Conservation (phyloP, 768 basidiomycete species). For the Candolleomyces aberdarensis region DNA sequence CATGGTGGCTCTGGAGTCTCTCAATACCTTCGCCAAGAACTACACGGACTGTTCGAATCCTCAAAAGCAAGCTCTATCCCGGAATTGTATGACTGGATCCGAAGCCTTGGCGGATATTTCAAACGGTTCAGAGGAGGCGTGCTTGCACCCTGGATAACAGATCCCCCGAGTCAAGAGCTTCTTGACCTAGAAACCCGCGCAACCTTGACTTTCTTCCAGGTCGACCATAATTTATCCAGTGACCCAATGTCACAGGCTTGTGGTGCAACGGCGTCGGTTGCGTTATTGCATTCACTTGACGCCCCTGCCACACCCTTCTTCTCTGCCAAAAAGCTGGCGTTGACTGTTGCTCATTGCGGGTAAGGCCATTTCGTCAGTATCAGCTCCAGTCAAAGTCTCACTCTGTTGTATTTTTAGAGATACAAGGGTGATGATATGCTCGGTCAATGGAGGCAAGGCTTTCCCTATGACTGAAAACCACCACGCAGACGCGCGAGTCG, state of each 20-base stretch:
- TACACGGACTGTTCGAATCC: slow-evolving; percentile 82
- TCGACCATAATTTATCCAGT: slow-evolving; percentile 69
- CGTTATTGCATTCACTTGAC: slow-evolving; percentile 89
- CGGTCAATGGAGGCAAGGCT: slow-evolving; percentile 69
- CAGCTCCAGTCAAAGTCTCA: background rate
- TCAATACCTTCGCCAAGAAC: slow-evolving; percentile 78
- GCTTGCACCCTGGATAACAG: slow-evolving; percentile 62
- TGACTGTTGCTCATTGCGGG: slow-evolving; percentile 95
- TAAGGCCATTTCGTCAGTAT: slow-evolving; percentile 27
- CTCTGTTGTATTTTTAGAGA: slow-evolving; percentile 52
- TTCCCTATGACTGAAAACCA: slow-evolving; percentile 90
- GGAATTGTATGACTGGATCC: slow-evolving; percentile 73
- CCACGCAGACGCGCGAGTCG: slow-evolving; percentile 88
- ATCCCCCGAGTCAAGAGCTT: slow-evolving; percentile 26
- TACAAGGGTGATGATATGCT: slow-evolving; percentile 82
- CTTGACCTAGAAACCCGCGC: slow-evolving; percentile 84
- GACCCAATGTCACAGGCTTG: slow-evolving; percentile 69
- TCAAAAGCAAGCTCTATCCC: slow-evolving; percentile 70
- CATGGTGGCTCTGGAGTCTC: slow-evolving; percentile 93
- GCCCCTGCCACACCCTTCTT: slow-evolving; percentile 80
- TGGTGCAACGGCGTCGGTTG: slow-evolving; percentile 91
- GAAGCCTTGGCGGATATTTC: slow-evolving; percentile 86
- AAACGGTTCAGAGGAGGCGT: slow-evolving; percentile 83
- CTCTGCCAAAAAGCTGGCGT: slow-evolving; percentile 63
- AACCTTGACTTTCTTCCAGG: slow-evolving; percentile 84